A percentile compares a stretch with the other conserved stretches of the same genome.
These are phyloP conservation scores for Cyberlindnera euphorbiae DNA, from an alignment of 805 yeast genomes.

Conservation along the genomic window DNA sequence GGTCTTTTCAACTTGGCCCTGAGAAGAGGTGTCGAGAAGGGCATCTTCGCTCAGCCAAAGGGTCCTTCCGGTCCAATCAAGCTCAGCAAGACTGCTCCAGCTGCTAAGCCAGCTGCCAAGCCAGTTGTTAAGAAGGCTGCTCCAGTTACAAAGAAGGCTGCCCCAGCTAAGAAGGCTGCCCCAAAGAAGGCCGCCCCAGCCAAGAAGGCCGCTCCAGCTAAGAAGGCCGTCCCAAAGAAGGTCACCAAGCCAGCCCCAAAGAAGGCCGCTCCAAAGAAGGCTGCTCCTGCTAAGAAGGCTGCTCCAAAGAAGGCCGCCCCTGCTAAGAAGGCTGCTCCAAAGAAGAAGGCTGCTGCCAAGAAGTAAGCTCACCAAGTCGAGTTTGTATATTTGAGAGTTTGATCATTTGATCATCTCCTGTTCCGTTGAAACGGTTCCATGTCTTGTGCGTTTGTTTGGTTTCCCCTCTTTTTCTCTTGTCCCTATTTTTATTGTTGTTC, in stretches of 20 bases:
- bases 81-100: constrained; percentile 33
- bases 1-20: constrained; percentile 71
- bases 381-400: no score
- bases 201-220: constrained; percentile 28
- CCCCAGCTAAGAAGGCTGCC: constrained; percentile 25
- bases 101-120: constrained; percentile 26
- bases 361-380: no score
- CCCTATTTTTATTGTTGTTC: neutral
- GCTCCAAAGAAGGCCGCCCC: constrained; percentile 28
- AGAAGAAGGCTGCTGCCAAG: constrained; percentile 25
- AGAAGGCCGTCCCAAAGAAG: constrained; percentile 30
- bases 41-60: constrained; percentile 77
- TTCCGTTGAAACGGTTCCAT: no score
- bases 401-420: no score
- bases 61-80: constrained; percentile 88
- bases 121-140: constrained; percentile 29
- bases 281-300: no score
- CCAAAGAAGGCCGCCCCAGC: constrained; percentile 16
- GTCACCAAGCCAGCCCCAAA: constrained; percentile 30
- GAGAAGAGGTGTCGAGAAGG: constrained; percentile 75
- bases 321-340: constrained; percentile 28
- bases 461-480: neutral
- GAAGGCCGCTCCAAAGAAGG: constrained; percentile 24
- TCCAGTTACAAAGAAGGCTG: constrained; percentile 23
- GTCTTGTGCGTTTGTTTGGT: constrained; percentile 1